Conservation (phyloP, 768 basidiomycete genomes). For the Suillus placidus region DNA sequence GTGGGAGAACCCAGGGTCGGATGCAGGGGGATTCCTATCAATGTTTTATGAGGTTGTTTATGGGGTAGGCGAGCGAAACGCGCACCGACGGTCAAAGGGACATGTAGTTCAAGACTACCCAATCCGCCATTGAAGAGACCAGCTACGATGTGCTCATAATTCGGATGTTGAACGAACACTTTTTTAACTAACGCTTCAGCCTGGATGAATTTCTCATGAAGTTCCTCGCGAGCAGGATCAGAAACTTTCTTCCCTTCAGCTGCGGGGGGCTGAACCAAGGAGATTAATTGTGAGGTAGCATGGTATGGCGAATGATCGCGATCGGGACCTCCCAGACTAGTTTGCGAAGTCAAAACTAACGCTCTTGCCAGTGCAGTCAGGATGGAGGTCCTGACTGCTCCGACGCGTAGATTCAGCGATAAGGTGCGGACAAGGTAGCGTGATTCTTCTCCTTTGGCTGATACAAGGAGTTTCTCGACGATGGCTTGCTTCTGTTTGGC, state of each 20-base stretch:
- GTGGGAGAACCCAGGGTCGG: constrained; percentile 88
- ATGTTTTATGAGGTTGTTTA: constrained; percentile 11
- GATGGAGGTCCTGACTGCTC: constrained; percentile 84
- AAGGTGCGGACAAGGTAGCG: constrained; percentile 80
- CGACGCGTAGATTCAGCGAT: constrained; percentile 78
- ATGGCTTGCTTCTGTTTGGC: constrained; percentile 75
- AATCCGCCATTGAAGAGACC: constrained; percentile 66
- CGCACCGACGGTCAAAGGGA: constrained; percentile 73
- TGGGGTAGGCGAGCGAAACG: constrained; percentile 14
- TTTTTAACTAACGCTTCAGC: constrained; percentile 70
- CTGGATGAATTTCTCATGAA: constrained; percentile 46
- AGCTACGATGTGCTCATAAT: constrained; percentile 67
- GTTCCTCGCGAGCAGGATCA: constrained; percentile 37
- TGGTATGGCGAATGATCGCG: constrained; percentile 31
- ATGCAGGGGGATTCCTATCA: constrained; percentile 74
- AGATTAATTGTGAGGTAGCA: constrained; percentile 25
- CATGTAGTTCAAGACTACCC: constrained; percentile 56
- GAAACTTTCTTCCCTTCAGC: constrained; percentile 28
- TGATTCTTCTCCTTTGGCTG: constrained; percentile 86
- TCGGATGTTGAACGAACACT: constrained; percentile 79
- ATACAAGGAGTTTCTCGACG: constrained; percentile 80
- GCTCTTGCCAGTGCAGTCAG: constrained; percentile 81
- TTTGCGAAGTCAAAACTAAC: constrained; percentile 60
- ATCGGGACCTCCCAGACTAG: constrained; percentile 24
- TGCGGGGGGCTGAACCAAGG: constrained; percentile 20